phyloP scores from a whole-genome alignment of 2,329 filamentous ascomycete genomes.

The Daldinia eschscholtzii region DNA sequence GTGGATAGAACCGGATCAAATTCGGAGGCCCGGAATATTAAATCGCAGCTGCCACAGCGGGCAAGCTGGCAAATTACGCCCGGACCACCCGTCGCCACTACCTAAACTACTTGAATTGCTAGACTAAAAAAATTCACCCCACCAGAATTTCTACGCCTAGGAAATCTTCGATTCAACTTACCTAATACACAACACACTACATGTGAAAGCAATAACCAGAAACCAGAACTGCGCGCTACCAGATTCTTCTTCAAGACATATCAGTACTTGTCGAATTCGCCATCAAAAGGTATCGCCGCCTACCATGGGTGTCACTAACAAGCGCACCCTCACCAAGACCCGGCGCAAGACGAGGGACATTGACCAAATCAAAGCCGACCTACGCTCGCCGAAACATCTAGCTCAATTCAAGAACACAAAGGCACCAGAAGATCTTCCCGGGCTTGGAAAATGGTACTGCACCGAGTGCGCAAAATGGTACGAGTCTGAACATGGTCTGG shows the following conservation, averaged over 20 bases:
- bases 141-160: constrained; percentile 47
- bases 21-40: constrained; percentile 43
- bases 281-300: not conserved
- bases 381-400: constrained; percentile 83
- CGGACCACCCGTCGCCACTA: not conserved
- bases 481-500: constrained; percentile 82
- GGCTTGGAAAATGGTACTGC: constrained; percentile 88
- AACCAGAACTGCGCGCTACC: constrained; percentile 1
- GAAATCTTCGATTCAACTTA: constrained; percentile 37
- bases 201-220: constrained; percentile 11
- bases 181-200: constrained; percentile 25
- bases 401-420: constrained; percentile 83
- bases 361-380: constrained; percentile 90
- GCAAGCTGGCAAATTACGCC: not conserved
- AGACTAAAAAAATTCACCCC: constrained; percentile 44
- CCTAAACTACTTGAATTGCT: not conserved
- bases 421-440: constrained; percentile 86
- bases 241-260: constrained; percentile 4
- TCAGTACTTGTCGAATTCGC: not conserved
- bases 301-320: constrained; percentile 76
- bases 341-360: constrained; percentile 83
- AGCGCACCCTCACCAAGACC: constrained; percentile 78
- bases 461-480: constrained; percentile 97
- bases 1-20: constrained; percentile 37
- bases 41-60: constrained; percentile 15